Evolutionary conservation across 177 flowering plant species (phyloP).

Genomic region (Vitis hybrid): DNA sequence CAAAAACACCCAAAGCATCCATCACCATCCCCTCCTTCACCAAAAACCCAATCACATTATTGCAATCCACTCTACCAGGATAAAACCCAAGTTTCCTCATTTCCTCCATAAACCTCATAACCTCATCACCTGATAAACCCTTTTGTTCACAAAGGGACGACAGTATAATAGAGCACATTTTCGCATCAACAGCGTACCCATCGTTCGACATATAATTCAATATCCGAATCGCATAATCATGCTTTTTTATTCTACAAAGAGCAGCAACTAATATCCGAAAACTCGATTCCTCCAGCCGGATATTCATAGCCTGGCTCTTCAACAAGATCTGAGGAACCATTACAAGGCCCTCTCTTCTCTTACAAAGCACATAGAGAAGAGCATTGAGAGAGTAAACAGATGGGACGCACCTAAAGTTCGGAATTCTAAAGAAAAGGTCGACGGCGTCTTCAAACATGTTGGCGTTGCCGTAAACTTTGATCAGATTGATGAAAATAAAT

Average conservation of each 20-base stretch:
- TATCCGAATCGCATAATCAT: conserved; percentile 48
- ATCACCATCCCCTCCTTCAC: conserved; percentile 37
- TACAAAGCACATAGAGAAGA: conserved; percentile 49
- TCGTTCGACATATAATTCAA: conserved; percentile 40
- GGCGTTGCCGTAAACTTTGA: conserved; percentile 34
- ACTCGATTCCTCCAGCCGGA: conserved; percentile 60
- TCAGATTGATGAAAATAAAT: conserved; percentile 40
- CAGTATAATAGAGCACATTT: conserved; percentile 49
- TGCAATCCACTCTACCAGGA: conserved; percentile 38
- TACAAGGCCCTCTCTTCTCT: conserved; percentile 26
- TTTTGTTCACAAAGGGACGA: conserved; percentile 37
- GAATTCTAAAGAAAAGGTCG: conserved; percentile 51
- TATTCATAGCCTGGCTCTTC: conserved; percentile 41
- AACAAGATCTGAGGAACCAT: conserved; percentile 48
- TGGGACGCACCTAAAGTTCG: conserved; percentile 67
- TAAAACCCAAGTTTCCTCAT: conserved; percentile 44
- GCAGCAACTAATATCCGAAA: conserved; percentile 43
- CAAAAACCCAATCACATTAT: conserved; percentile 50
- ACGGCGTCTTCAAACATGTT: conserved; percentile 44
- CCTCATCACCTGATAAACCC: conserved; percentile 22
- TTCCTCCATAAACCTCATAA: conserved; percentile 42
- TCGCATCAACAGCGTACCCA: conserved; percentile 42
- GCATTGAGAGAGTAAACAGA: conserved; percentile 53
- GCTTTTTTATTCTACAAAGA: conserved; percentile 53
- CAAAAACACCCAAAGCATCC: conserved; percentile 51